These are phyloP conservation scores for Paraglomus occultum DNA, from an alignment of 192 early-diverging fungal genomes.

Conservation along the genomic window DNA sequence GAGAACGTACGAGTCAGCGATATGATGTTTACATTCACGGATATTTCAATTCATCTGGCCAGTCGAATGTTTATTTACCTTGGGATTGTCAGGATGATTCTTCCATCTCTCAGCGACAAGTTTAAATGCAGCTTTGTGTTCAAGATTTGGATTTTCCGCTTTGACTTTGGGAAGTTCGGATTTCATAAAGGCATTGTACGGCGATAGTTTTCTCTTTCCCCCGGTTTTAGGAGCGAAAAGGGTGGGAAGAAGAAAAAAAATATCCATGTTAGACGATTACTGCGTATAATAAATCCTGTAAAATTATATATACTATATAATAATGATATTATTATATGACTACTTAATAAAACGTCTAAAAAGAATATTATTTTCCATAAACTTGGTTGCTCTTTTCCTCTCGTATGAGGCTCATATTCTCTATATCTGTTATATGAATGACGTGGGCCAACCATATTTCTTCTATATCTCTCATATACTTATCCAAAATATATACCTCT, in stretches of 20 bases:
- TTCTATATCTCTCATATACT: too few relatives aligned
- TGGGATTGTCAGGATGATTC: conserved; percentile 62
- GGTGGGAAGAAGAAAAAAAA: too few relatives aligned
- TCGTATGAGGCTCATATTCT: too few relatives aligned
- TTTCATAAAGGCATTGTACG: conserved; percentile 76
- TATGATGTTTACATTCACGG: too few relatives aligned
- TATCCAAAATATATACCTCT: background rate
- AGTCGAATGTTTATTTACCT: conserved; percentile 29
- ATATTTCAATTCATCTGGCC: too few relatives aligned
- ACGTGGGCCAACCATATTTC: too few relatives aligned
- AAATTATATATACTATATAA: background rate
- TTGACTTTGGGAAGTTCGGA: conserved; percentile 66
- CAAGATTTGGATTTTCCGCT: conserved; percentile 52
- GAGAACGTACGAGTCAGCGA: too few relatives aligned
- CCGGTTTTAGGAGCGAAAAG: background rate
- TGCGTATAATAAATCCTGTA: too few relatives aligned
- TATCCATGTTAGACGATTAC: too few relatives aligned
- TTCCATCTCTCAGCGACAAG: conserved; percentile 61
- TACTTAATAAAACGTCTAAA: background rate
- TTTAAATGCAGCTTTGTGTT: conserved; percentile 71
- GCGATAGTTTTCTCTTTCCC: conserved; percentile 49
- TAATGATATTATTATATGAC: background rate
- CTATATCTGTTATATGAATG: too few relatives aligned
- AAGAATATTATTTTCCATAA: background rate
- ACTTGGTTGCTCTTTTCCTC: too few relatives aligned